Evolutionary conservation across 495 filamentous ascomycete species (phyloP), one percentile per base, ranked within the genome.

Genomic region (Penicillium cinerascens): DNA sequence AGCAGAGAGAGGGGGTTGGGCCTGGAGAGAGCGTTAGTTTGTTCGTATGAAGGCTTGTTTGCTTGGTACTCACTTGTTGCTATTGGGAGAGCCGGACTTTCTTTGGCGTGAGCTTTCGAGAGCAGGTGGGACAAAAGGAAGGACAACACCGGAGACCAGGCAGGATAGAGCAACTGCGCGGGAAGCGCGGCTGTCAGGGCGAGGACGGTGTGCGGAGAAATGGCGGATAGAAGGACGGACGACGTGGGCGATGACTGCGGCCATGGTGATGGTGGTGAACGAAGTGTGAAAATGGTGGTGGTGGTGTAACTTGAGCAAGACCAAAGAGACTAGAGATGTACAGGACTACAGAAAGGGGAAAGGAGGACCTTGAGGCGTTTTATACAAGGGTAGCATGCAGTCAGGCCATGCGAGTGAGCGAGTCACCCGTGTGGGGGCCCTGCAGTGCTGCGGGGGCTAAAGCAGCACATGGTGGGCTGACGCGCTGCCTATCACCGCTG

Each of bases 111-210:
- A 71, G 55, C 74, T 75, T 45, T 75, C 74, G 10, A 77, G 56
- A 13, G 75, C 75, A 9, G 75, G 74, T 17, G 74, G 72, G 4
- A 76, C 64, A 49, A 76, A 77, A 2, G 75, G 74, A 10, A 77
- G 59, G 3, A 76, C 70, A 8, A 76, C 73, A 1, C 68, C 73
- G 0, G 72, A 69, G 37, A 71, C 56, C 8, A 78, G 57, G 52
- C 69, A 76, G 21, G 70, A 71, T 47, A 61, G 65, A 52, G 71
- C 61, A 29, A 76, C 56, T 27, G 72, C 69, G 44, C 72, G 72
- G 20, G 66, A 60, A 29, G 65, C 64, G 21, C 72, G 74, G 47
- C 64, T 68, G 42, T 68, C 64, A 15, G 67, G 69, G 5, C 56
- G 68, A 16, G 73, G 65, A 44, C 73, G 71, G 44, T 70, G 71